phyloP scores from a whole-genome alignment of 306 rosid genomes.

The Lagenaria siceraria region DNA sequence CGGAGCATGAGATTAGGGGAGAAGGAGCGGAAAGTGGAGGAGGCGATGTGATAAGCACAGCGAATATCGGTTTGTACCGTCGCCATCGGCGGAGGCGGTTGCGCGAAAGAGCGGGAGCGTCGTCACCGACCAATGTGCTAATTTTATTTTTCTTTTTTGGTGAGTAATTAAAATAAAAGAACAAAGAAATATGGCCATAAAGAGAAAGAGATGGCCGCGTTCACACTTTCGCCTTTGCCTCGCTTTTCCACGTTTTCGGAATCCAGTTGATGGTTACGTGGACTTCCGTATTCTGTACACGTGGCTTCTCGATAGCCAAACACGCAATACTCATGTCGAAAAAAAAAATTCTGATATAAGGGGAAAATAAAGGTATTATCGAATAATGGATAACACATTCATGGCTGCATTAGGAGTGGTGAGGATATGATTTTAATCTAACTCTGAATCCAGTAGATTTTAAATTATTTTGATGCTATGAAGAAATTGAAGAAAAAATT shows the following conservation, averaged over 20 bases:
- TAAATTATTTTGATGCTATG: too few species aligned
- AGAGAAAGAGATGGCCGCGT: not conserved
- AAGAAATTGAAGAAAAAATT: too few species aligned
- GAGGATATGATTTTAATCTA: too few species aligned
- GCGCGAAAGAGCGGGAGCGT: not conserved
- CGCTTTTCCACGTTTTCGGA: not conserved
- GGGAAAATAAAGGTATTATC: too few species aligned
- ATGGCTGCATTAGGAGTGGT: too few species aligned
- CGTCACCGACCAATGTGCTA: not conserved
- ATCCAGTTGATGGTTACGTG: not conserved
- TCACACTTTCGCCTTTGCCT: not conserved
- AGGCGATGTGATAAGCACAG: conserved; percentile 26
- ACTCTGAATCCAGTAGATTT: too few species aligned
- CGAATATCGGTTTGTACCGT: conserved; percentile 48
- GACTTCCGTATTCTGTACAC: not conserved
- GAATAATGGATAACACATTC: too few species aligned
- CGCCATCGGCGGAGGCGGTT: conserved; percentile 23
- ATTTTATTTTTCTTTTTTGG: not conserved
- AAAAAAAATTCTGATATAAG: too few species aligned
- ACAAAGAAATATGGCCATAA: not conserved
- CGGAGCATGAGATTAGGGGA: conserved; percentile 12
- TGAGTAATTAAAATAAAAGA: too few species aligned
- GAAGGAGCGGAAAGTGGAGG: conserved; percentile 30
- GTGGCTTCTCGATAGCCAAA: not conserved
- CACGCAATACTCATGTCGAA: not conserved